phyloP scores from a whole-genome alignment of 163 green algal species.

The Scenedesmus sp. region DNA sequence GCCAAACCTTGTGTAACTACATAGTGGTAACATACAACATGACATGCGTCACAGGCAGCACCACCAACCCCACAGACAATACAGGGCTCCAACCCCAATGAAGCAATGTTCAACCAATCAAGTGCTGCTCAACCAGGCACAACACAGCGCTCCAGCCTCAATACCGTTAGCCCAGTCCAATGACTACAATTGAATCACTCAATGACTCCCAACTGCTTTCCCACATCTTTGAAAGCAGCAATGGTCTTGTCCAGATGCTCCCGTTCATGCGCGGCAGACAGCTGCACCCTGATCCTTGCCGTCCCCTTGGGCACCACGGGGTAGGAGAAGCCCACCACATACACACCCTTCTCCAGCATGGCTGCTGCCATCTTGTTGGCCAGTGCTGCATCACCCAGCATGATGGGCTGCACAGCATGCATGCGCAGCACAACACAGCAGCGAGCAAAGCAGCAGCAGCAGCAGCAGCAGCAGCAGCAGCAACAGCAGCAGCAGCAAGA shows the following conservation, averaged over 20 bases:
- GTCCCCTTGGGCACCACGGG: conserved; percentile 81
- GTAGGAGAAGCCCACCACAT: conserved; percentile 73
- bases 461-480: neutral
- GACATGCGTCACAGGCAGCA: too few relatives aligned
- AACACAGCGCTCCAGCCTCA: too few relatives aligned
- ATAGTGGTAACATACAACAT: too few relatives aligned
- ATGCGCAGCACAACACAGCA: too few relatives aligned
- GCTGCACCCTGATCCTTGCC: conserved; percentile 80
- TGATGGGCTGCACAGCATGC: conserved; percentile 70
- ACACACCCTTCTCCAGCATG: conserved; percentile 75
- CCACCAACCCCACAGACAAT: too few relatives aligned
- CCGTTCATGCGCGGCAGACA: conserved; percentile 74
- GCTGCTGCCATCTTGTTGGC: conserved; percentile 66
- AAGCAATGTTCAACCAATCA: too few relatives aligned
- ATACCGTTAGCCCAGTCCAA: too few relatives aligned
- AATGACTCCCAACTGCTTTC: conserved; percentile 70
- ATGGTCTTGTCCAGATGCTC: conserved; percentile 72
- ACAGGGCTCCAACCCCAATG: too few relatives aligned
- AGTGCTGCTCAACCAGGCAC: too few relatives aligned
- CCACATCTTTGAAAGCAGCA: conserved; percentile 64
- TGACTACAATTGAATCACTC: too few relatives aligned
- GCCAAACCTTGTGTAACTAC: too few relatives aligned
- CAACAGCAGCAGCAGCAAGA: neutral
- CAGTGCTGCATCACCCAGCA: conserved; percentile 79
- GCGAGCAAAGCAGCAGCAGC: neutral